A percentile compares a stretch with the other conserved stretches of the same genome.
Conservation (phyloP, 345 rosid species). For the Salix exigua region DNA sequence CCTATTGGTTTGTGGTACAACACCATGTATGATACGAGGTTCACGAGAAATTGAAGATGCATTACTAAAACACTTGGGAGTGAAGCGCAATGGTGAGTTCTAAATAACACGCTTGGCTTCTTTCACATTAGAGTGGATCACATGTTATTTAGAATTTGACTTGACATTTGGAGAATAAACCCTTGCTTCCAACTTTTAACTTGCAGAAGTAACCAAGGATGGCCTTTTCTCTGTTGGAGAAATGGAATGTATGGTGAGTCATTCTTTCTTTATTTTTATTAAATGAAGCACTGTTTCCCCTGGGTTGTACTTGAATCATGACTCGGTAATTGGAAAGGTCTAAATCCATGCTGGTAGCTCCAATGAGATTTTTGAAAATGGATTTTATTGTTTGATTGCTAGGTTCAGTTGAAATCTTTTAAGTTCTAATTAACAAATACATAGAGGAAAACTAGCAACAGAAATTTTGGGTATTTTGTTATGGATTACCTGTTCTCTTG, state of each 20-base stretch:
- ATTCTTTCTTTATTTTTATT: slow-evolving; percentile 3
- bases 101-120: slow-evolving; percentile 2
- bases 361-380: background rate
- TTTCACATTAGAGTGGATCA: background rate
- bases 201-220: slow-evolving; percentile 92
- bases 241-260: slow-evolving; percentile 98
- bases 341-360: background rate
- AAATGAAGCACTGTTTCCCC: background rate
- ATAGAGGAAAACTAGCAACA: background rate
- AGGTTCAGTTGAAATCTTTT: background rate
- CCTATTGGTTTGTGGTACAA: slow-evolving; percentile 95
- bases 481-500: background rate
- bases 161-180: slow-evolving; percentile 7
- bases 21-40: slow-evolving; percentile 98
- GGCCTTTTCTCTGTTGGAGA: slow-evolving; percentile 98
- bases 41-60: slow-evolving; percentile 87
- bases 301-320: background rate
- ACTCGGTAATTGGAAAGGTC: background rate
- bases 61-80: slow-evolving; percentile 86
- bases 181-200: slow-evolving; percentile 11
- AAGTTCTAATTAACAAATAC: background rate
- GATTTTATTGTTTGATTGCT: background rate
- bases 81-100: slow-evolving; percentile 79
- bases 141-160: background rate
- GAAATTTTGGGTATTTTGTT: background rate